phyloP scores from a whole-genome alignment of 2,329 filamentous ascomycete genomes.

The Ophiostoma angusticollis region DNA sequence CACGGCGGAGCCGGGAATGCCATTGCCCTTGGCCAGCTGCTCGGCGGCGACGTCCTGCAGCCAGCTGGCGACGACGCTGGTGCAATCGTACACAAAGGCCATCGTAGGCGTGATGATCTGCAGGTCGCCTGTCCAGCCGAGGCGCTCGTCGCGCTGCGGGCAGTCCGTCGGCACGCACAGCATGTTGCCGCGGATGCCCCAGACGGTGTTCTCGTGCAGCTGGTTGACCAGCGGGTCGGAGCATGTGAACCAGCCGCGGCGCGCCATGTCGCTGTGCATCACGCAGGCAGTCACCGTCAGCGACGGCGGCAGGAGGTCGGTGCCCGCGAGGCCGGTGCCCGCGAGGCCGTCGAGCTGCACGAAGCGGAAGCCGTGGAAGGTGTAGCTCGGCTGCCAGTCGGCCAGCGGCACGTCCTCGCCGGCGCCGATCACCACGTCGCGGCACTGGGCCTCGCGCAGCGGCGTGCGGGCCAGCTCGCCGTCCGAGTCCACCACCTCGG shows the following conservation, averaged over 20 bases:
- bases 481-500: too few species aligned
- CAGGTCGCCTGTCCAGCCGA: constrained; percentile 40
- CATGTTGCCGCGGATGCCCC: constrained; percentile 48
- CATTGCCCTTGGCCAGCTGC: constrained; percentile 19
- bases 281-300: too few species aligned
- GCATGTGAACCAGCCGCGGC: constrained; percentile 37
- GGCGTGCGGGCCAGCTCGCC: too few species aligned
- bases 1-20: constrained; percentile 21
- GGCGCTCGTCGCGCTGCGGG: constrained; percentile 40
- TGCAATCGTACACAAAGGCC: constrained; percentile 39
- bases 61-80: constrained; percentile 37
- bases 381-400: too few species aligned
- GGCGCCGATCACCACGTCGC: too few species aligned
- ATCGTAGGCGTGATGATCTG: constrained; percentile 37
- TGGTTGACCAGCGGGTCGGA: constrained; percentile 39
- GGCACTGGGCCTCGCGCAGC: too few species aligned
- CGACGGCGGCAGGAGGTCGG: too few species aligned
- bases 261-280: too few species aligned
- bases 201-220: constrained; percentile 40
- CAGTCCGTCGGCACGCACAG: constrained; percentile 45
- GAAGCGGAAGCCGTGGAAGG: too few species aligned
- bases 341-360: too few species aligned
- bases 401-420: too few species aligned
- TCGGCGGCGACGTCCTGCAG: background rate
- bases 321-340: too few species aligned